Percentiles rank a stretch among this genome's conserved stretches.
These are phyloP conservation scores for Cladophialophora carrionii DNA, from an alignment of 2,329 filamentous ascomycete genomes.

Conservation along the genomic window DNA sequence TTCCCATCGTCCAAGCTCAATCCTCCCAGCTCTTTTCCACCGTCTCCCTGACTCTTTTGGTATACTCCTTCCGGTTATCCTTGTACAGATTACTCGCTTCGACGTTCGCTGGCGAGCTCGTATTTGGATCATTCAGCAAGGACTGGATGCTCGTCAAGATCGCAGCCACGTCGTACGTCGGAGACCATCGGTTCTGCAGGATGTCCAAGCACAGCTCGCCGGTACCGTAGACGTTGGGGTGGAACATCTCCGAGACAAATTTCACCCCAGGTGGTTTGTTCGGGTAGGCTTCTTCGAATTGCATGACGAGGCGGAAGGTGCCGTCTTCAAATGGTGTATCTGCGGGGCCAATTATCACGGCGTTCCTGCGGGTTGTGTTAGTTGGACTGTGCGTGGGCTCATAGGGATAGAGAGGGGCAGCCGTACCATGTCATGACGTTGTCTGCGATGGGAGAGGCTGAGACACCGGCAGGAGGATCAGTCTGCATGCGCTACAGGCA, in stretches of 20 bases:
- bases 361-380: constrained; percentile 69
- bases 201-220: constrained; percentile 97
- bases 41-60: constrained; percentile 59
- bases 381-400: constrained; percentile 2
- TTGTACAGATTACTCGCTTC: constrained; percentile 98
- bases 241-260: constrained; percentile 99
- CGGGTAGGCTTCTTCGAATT: constrained; percentile 98
- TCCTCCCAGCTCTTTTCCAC: constrained; percentile 99
- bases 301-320: constrained; percentile 96
- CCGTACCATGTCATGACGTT: constrained; percentile 94
- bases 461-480: constrained; percentile 94
- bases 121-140: constrained; percentile 96
- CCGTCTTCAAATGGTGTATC: constrained; percentile 98
- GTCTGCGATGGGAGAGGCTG: constrained; percentile 90
- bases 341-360: constrained; percentile 94
- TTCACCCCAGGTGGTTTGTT: constrained; percentile 98
- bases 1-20: constrained; percentile 45
- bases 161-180: constrained; percentile 96
- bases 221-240: constrained; percentile 96
- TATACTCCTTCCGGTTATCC: constrained; percentile 95
- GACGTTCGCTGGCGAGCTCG: constrained; percentile 95
- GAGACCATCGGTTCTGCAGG: constrained; percentile 96
- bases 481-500: constrained; percentile 88
- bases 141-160: constrained; percentile 98
- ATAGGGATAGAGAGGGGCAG: constrained; percentile 10